Evolutionary conservation across 2,329 filamentous ascomycete species (phyloP), one percentile per base, ranked within the genome.

Genomic region (Fusarium keratoplasticum): DNA sequence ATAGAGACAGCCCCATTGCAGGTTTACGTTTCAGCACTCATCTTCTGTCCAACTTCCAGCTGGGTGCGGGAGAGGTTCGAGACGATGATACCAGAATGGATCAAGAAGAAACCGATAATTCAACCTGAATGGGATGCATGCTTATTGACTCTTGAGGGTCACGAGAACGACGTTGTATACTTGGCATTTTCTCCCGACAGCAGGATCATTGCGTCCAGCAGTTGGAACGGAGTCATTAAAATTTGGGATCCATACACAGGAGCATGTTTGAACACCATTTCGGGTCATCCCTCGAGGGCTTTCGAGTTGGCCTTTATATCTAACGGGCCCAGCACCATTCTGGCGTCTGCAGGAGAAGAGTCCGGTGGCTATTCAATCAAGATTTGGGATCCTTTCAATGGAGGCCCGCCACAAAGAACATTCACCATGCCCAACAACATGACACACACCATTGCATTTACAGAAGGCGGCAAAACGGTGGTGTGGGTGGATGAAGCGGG

Each of bases 111-210:
- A 11, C 50, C 50, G 4, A 14, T 0, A 20, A 20, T 54, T 1
- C 50, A 54, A 7, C 29, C 29, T 4, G 50, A 54, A 20, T 54
- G 50, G 50, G 50, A 54, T 33, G 50, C 50, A 20, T 54, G 50
- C n/a, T 4, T 54, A 2, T 0, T 54, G 29, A 54, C 50, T 18
- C 29, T 54, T 22, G 50, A 54, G 29, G 29, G 50, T 0, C 50
- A 33, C 10, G 4, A 8, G 2, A 4, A 3, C 11, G 5, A 0
- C 1, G 31, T 29, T 1, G 1, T 1, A 1, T 2, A 2, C 10
- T 20, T 54, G 2, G 16, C 50, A 9, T 54, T 54, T 33, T 20
- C 29, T 33, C 18, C 25, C 9, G 16, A 33, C 7, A 33, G 29
- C 29, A 33, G 8, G 27, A 54, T 33, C 18, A 20, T 54, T 1